Conservation (phyloP, 139 green algal genomes). For the Coelastrella sp. region DNA sequence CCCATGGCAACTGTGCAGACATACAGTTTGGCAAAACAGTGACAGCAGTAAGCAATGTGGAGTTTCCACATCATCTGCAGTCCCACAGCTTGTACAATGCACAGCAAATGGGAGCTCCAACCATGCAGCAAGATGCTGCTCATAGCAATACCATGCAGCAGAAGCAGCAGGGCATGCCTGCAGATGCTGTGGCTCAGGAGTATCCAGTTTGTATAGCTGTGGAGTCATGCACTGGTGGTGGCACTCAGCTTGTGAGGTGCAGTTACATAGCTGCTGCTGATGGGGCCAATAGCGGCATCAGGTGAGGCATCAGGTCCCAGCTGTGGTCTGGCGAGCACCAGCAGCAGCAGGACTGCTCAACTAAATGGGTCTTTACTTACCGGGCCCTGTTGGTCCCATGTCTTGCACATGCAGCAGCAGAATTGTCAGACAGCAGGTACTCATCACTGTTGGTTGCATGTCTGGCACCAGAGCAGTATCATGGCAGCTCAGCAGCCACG, state of each 20-base stretch:
- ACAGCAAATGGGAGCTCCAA: slow-evolving; percentile 13
- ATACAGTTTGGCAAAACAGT: slow-evolving; percentile 32
- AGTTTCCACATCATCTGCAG: slow-evolving; percentile 35
- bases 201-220: slow-evolving; percentile 21
- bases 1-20: background rate
- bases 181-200: slow-evolving; percentile 2
- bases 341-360: too few species aligned
- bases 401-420: too few species aligned
- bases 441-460: too few species aligned
- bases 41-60: background rate
- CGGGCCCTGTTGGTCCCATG: too few species aligned
- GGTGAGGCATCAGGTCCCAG: background rate
- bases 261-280: slow-evolving; percentile 83
- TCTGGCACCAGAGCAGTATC: too few species aligned
- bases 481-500: too few species aligned
- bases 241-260: slow-evolving; percentile 25
- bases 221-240: background rate
- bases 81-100: background rate
- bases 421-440: too few species aligned
- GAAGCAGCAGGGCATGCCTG: background rate
- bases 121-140: too few species aligned
- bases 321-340: too few species aligned
- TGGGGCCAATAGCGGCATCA: slow-evolving; percentile 71
- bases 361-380: too few species aligned
- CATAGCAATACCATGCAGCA: background rate